Evolutionary conservation across 148 eudicot species (phyloP), one percentile per base, ranked within the genome.

Genomic region (Polygonum aviculare): DNA sequence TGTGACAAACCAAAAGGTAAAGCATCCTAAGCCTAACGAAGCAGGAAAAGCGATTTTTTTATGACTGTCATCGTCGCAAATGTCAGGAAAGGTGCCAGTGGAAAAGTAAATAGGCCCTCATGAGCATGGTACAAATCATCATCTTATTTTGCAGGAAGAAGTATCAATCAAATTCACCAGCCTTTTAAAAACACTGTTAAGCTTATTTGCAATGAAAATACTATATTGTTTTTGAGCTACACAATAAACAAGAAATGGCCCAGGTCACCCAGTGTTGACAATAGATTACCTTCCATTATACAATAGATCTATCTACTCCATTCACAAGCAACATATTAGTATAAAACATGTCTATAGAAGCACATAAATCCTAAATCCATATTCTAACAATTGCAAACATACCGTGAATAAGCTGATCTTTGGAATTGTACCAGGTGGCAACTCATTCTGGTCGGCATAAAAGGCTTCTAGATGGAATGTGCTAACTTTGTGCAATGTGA

Each of bases 351-450:
- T 18, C 22, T n/a, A 8, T 8, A n/a, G 59, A 54, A 54, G 9
- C 59, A 16, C 59, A 54, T 54, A 54, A 52, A 54, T 54, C 10
- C 59, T 8, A 54, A 54, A 7, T 54, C 21, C 18, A 54, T 54
- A 18, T 0, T 54, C n/a, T 52, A 21, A 52, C 16, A 54, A 33
- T 3, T 14, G 16, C 40, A 77, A 41, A 45, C 73, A 3, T 87
- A 93, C 98, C 88, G 26, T 79, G 75, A 76, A 86, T 55, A 52
- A 45, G 86, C 96, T 89, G 74, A 95, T 89, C 82, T 86, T 81
- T 67, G 89, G 83, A 33, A 89, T 84, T 78, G 80, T 78, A 72
- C 91, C 88, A 38, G 86, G 77, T 80, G 98, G 96, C 82, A 94
- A 69, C 77, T 89, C 97, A 77, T 83, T 72, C 80, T 81, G 79